Evolutionary conservation across 1,284 basidiomycete species (phyloP), one percentile per base, ranked within the genome.

Genomic region (Malassezia brasiliensis): DNA sequence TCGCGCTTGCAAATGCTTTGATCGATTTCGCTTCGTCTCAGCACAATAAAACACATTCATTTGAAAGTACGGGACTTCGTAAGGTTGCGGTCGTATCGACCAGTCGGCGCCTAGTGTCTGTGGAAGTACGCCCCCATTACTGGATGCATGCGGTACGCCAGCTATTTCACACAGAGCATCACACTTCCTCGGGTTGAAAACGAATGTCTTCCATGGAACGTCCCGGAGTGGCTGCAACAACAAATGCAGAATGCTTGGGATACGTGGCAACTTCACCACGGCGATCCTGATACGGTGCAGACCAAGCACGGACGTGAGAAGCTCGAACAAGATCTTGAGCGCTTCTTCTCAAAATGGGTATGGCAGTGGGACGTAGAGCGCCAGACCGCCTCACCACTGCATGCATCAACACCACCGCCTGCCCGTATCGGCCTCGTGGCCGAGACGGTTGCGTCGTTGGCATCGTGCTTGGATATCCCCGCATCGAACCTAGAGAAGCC

Each of bases 351-450:
- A 10, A 52, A 52, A 19, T 57, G 55, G 55, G 50, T 47, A 11
- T 57, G 55, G 55, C 44, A 35, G 38, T 57, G 55, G 55, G 50
- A 57, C 22, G 51, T 57, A 4, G 55, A 57, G 30, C 34, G n/a
- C 19, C 55, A 57, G 39, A 28, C 14, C 4, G 50, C 50, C 11
- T 44, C 55, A 14, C 25, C 36, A 12, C 37, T 56, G 25, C 46
- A 32, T 22, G 55, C 54, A 11, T 56, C 50, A 7, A 9, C 12
- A 19, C 50, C 55, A 10, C 3, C 47, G 9, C 20, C 44, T 10
- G 3, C 38, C 14, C 28, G 17, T 3, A 6, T 40, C 10, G 55
- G 55, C 30, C 22, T 57, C 17, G 35, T 57, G 9, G 36, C 35
- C 4, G 44, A 57, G 25, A 49, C 55, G n/a, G 17, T 17, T 14